Evolutionary conservation across 176 grass and related monocot genomes (phyloP).

Genomic region (Stipa capillata): DNA sequence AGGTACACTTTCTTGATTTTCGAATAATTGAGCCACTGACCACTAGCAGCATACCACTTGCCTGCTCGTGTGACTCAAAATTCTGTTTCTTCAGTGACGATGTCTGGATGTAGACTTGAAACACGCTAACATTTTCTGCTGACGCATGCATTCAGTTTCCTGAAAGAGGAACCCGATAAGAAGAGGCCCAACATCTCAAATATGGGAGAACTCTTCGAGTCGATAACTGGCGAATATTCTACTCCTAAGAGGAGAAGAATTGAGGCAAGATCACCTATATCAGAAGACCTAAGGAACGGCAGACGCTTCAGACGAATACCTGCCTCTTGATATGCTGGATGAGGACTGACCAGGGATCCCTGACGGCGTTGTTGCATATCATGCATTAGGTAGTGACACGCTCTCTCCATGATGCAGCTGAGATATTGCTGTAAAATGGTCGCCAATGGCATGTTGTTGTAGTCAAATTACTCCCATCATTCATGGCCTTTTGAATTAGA

Average conservation of each 20-base stretch:
- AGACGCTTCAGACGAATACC: conserved; percentile 65
- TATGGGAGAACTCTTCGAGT: conserved; percentile 77
- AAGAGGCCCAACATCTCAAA: conserved; percentile 57
- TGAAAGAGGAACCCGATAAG: conserved; percentile 61
- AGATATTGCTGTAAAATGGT: not conserved
- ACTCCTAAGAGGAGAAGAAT: conserved; percentile 56
- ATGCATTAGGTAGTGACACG: not conserved
- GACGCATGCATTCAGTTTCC: conserved; percentile 40
- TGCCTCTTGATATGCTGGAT: conserved; percentile 51
- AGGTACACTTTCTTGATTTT: conserved; percentile 30
- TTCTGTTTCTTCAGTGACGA: not conserved
- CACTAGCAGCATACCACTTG: not conserved
- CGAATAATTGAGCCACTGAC: not conserved
- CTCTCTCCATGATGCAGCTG: not conserved
- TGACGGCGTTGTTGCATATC: not conserved
- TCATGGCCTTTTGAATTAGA: not conserved
- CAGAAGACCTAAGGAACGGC: conserved; percentile 20
- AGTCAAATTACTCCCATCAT: not conserved
- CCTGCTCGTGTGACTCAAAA: not conserved
- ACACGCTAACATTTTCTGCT: not conserved
- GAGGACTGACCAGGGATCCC: conserved; percentile 30
- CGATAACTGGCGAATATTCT: conserved; percentile 32
- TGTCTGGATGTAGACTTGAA: not conserved
- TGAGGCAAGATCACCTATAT: conserved; percentile 16
- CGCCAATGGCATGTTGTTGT: not conserved